Base-by-base conservation (phyloP, 2,329 filamentous ascomycete genomes). In the Fusarium newnesense region DNA sequence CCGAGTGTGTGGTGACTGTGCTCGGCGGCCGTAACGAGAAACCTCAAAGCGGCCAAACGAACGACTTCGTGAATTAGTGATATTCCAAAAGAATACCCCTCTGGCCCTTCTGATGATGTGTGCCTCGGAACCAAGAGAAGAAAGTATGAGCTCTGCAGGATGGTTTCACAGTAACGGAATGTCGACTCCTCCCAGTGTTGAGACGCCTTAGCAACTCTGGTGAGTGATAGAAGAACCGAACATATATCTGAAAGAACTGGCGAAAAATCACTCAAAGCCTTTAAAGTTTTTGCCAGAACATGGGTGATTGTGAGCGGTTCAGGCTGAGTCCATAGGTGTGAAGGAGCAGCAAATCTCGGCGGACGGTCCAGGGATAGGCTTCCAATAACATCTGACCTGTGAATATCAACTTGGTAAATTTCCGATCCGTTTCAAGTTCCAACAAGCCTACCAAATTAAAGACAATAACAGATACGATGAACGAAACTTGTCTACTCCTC, bases 351-450 rank as follows among this genome's bases (percentile, higher is more conserved):
- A 50, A 64, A 64, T 39, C 30, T 61, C 12, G 61, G 44, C 4
- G 37, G 56, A 9, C 30, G 37, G 21, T 61, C 44, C 26, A 61
- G 36, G 5, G 61, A 64, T 7, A 63, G 19, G 37, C 37, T 39
- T 15, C 61, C 61, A 21, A 64, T 49, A 37, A 64, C 54, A 43
- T 64, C 56, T 24, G 61, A 60, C 61, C 61, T 64, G 13, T 9
- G 9, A 49, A 49, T 13, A 34, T 32, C 21, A 30, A 12, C 15
- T 44, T 24, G 16, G n/a, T 50, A 19, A 44, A 9, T 32, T 32
- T 60, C 7, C 7, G 24, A 30, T 24, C 5, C 10, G 13, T 7
- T 3, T 5, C 2, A 3, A 10, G 8, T 26, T 26, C 6, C 18
- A 12, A 24, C 10, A 5, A 13, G n/a, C 56, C 49, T 37, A 44